phyloP scores from a whole-genome alignment of 805 yeast species.

The Yarrowia yakushimensis region DNA sequence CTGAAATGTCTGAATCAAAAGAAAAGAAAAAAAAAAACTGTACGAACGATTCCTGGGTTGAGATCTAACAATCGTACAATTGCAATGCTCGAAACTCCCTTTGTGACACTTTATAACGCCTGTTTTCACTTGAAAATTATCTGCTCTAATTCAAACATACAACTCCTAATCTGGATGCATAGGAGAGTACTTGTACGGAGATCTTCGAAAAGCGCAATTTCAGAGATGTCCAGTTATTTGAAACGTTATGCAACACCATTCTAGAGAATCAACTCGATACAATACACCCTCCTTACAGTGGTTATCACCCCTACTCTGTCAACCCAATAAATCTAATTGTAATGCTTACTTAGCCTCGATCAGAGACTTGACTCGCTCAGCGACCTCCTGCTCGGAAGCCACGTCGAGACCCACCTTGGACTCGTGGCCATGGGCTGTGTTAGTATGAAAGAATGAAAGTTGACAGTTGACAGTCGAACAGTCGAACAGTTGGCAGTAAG shows the following conservation, averaged over 20 bases:
- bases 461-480: not conserved
- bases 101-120: no score
- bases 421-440: slow-evolving; percentile 45
- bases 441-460: not conserved
- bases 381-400: slow-evolving; percentile 31
- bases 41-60: no score
- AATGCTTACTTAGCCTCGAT: slow-evolving; percentile 29
- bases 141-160: no score
- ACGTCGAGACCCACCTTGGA: slow-evolving; percentile 46
- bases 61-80: no score
- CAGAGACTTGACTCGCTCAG: slow-evolving; percentile 23
- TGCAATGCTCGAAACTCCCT: no score
- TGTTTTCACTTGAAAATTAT: not conserved
- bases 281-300: not conserved
- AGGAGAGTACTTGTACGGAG: no score
- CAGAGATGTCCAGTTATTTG: no score
- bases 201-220: no score
- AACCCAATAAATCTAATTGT: slow-evolving; percentile 22
- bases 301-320: not conserved
- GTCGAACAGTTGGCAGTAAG: not conserved
- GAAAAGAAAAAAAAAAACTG: no score
- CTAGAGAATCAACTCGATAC: no score
- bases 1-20: no score
- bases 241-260: no score
- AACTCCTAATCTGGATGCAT: not conserved